Base-by-base conservation (phyloP, 139 green algal genomes). In the Chlamydomonas sp. region DNA sequence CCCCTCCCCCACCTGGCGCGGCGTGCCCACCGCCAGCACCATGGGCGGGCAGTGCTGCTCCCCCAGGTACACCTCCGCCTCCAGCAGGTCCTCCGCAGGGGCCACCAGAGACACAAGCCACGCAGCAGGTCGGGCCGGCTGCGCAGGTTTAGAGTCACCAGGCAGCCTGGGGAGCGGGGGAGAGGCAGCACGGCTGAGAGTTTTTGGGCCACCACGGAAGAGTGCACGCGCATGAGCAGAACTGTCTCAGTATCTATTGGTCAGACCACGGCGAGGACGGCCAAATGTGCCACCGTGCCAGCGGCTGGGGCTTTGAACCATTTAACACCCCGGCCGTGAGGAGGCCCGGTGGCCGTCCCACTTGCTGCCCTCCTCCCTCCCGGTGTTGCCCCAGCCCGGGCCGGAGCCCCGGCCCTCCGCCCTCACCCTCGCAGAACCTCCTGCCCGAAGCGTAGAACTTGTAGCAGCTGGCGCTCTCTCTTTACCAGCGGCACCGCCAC, bases 361-460 rank as follows among this genome's bases (percentile, higher is more conserved):
- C 31, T 49, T 49, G 31, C 31, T 49, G 31, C 31, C 31, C 31
- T 49, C 31, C 31, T 49, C 31, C 31, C 31, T 49, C 31, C 31
- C 31, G 31, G 31, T 49, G 31, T 49, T 49, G 31, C 31, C 31
- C 31, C 31, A 49, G 31, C 31, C 31, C 31, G 31, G 31, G 31
- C 31, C 31, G 31, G 31, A 49, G 31, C 31, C 31, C 31, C 31
- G 31, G 31, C 31, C 31, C 31, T 49, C 31, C 31, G 31, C 31
- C 31, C 31, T 49, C 31, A 49, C 31, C 85, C 78, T 92, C 58
- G 85, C 89, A 92, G 80, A 87, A 49, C 7, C 89, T 80, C 60
- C 89, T 64, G 1, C 89, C 89, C 49, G 72, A 85, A 8, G 83
- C 89, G 63, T 92, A 92, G 72, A 90, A 84, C 80, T 92, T 92